Evolutionary conservation across 2,329 filamentous ascomycete genomes (phyloP).

Genomic region (Bertia moriformis): DNA sequence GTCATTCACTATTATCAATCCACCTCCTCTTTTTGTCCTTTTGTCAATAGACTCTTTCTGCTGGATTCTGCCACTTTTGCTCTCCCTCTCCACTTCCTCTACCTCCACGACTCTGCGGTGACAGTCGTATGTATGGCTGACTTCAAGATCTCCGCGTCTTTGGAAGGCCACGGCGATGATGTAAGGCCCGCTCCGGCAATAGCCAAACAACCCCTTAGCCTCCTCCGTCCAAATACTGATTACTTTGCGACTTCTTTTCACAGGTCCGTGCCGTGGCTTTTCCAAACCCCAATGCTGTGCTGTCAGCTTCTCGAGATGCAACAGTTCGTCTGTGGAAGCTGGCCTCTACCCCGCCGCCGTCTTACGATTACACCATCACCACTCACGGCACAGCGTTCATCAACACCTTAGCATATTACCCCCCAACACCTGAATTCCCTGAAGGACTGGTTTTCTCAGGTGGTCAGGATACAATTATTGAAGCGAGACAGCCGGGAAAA

Average conservation of each 20-base stretch:
- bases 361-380: conserved; percentile 64
- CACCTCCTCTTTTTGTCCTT: no score
- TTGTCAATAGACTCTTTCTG: no score
- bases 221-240: neutral
- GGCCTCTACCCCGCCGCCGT: conserved; percentile 46
- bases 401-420: conserved; percentile 68
- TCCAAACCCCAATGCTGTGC: conserved; percentile 53
- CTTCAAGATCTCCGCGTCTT: conserved; percentile 84
- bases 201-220: neutral
- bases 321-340: conserved; percentile 79
- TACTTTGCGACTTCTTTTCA: conserved; percentile 1
- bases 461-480: conserved; percentile 84
- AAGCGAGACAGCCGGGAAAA: conserved; percentile 62
- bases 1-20: no score
- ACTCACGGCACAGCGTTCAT: conserved; percentile 74
- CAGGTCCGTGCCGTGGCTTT: conserved; percentile 81
- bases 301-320: conserved; percentile 83
- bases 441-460: conserved; percentile 76
- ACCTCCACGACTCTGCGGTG: neutral
- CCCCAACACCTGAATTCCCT: conserved; percentile 51
- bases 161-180: conserved; percentile 84
- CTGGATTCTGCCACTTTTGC: no score
- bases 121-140: conserved; percentile 42
- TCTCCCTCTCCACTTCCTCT: no score
- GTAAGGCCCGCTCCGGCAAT: conserved; percentile 34